Evolutionary conservation across 352 stramenopile genomes (phyloP).

Genomic region (Aphanomyces stellatus): DNA sequence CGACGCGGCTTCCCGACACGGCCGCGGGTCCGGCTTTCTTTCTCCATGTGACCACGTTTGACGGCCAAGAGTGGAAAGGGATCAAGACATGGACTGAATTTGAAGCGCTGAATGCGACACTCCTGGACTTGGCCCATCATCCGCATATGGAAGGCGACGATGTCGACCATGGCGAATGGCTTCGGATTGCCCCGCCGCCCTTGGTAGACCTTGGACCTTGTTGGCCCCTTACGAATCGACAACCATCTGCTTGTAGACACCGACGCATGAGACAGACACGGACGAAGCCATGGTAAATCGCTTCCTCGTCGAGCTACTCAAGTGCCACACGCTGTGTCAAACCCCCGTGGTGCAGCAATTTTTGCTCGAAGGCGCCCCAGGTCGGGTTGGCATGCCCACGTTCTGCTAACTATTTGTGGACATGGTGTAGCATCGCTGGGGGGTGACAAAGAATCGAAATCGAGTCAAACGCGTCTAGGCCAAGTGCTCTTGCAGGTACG

Average conservation of each 20-base stretch:
- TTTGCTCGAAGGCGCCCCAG: constrained; percentile 1
- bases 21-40: neutral
- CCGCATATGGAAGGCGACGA: too few relatives aligned
- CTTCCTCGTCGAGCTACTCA: constrained; percentile 1
- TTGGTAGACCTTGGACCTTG: neutral
- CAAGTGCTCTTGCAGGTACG: constrained; percentile 10
- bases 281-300: neutral
- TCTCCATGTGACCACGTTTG: neutral
- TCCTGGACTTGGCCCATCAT: neutral
- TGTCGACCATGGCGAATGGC: neutral
- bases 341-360: neutral
- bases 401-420: too few relatives aligned
- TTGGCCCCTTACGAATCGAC: too few relatives aligned
- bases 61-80: neutral
- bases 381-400: neutral
- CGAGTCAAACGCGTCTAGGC: neutral
- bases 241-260: too few relatives aligned
- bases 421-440: too few relatives aligned
- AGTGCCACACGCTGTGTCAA: neutral
- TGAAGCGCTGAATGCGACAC: neutral
- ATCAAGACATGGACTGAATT: neutral
- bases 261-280: neutral
- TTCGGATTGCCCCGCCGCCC: neutral
- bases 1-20: neutral
- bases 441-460: too few relatives aligned